phyloP scores from a whole-genome alignment of 345 rosid species.

The Trapa bicornis region DNA sequence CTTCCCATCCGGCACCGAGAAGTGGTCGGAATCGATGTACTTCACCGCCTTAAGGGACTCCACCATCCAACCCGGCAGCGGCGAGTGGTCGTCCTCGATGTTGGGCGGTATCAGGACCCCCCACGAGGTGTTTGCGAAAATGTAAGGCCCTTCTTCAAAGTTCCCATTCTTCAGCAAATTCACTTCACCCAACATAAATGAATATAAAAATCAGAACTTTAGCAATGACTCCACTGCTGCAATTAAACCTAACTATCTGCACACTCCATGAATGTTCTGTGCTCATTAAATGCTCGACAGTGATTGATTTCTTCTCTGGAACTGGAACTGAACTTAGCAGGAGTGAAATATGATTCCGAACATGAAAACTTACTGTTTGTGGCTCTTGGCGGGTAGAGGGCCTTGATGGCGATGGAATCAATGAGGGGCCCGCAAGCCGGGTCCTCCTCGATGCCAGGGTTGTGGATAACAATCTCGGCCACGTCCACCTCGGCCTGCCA shows the following conservation, averaged over 20 bases:
- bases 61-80: conserved; percentile 69
- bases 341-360: too few species aligned
- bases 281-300: not conserved
- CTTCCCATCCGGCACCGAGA: conserved; percentile 51
- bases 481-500: conserved; percentile 30
- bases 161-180: conserved; percentile 62
- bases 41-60: conserved; percentile 86
- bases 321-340: too few species aligned
- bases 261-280: not conserved
- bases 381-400: conserved; percentile 44
- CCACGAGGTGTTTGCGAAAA: conserved; percentile 52
- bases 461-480: conserved; percentile 48
- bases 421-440: conserved; percentile 81
- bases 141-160: conserved; percentile 74
- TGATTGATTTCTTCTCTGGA: too few species aligned
- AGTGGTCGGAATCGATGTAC: conserved; percentile 58
- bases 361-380: conserved; percentile 29
- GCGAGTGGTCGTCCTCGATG: conserved; percentile 67
- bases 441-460: conserved; percentile 81
- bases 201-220: not conserved
- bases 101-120: conserved; percentile 78
- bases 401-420: conserved; percentile 58
- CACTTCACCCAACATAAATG: conserved; percentile 19
- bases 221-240: too few species aligned
- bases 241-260: not conserved